Percentiles rank a stretch among this genome's conserved stretches.
phyloP scores from a whole-genome alignment of 2,329 filamentous ascomycete species.

The Epichloe gansuensis region DNA sequence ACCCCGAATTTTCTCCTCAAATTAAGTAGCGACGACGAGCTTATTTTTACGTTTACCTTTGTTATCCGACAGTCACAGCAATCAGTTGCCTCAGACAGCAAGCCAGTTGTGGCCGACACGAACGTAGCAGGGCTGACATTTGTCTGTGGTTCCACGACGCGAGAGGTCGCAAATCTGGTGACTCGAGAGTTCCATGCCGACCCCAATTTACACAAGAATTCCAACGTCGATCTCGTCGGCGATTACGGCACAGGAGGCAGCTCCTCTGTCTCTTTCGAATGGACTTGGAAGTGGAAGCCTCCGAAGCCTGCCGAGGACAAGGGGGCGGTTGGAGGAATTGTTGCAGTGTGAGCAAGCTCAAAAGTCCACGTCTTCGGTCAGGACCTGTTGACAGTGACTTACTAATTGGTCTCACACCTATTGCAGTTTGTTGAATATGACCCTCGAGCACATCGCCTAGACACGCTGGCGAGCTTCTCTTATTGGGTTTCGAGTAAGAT shows the following conservation, averaged over 20 bases:
- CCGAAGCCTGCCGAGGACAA: conserved; percentile 69
- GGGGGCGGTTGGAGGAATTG: conserved; percentile 91
- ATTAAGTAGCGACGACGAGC: conserved; percentile 79
- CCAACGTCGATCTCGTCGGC: conserved; percentile 90
- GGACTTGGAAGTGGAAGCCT: conserved; percentile 95
- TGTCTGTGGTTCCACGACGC: conserved; percentile 72
- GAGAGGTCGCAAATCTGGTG: conserved; percentile 85
- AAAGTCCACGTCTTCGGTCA: neutral
- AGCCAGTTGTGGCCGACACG: conserved; percentile 49
- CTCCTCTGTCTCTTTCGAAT: conserved; percentile 77
- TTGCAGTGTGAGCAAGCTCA: conserved; percentile 54
- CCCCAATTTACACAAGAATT: conserved; percentile 92
- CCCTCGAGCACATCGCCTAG: conserved; percentile 75
- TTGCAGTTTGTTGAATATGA: conserved; percentile 92
- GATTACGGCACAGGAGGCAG: conserved; percentile 79
- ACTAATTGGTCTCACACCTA: neutral
- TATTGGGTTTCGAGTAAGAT: conserved; percentile 80
- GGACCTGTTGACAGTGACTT: neutral
- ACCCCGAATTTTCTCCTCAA: conserved; percentile 72
- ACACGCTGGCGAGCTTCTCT: conserved; percentile 82
- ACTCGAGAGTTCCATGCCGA: conserved; percentile 95
- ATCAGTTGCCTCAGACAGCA: conserved; percentile 36
- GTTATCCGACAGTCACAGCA: conserved; percentile 48
- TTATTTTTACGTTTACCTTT: conserved; percentile 88
- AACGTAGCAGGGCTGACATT: conserved; percentile 82